Evolutionary conservation across 148 eudicot genomes (phyloP).

Genomic region (Pouteria glomerata): DNA sequence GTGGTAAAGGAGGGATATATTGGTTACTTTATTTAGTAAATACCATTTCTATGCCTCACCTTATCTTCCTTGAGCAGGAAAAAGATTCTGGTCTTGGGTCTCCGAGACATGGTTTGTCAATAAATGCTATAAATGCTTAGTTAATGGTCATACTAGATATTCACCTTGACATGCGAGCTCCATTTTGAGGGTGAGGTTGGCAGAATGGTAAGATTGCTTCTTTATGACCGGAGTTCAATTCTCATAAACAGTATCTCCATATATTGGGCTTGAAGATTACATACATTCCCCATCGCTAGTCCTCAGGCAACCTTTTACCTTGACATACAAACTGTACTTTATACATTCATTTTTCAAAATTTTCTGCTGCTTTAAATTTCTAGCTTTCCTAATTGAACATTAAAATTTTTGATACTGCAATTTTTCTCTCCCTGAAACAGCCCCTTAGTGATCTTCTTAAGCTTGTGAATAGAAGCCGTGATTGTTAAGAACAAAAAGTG

Average conservation of each 20-base stretch:
- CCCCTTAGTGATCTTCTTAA: not conserved
- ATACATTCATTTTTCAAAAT: not conserved
- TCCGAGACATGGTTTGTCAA: not conserved
- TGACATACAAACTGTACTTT: not conserved
- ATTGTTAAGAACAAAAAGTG: not conserved
- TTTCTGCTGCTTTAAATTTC: no score
- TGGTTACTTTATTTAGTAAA: not conserved
- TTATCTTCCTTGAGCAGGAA: not conserved
- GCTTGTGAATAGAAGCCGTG: not conserved
- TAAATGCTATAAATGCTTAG: not conserved
- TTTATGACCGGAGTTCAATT: no score
- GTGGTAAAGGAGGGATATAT: not conserved
- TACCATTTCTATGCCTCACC: not conserved
- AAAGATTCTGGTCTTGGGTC: not conserved
- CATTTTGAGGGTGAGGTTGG: no score
- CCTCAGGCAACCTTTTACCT: no score
- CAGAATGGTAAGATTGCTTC: no score
- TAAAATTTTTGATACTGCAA: not conserved
- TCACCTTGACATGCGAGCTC: no score
- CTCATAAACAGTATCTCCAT: no score
- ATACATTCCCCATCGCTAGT: no score
- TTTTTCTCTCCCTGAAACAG: not conserved
- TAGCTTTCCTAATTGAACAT: not conserved
- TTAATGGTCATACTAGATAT: not conserved
- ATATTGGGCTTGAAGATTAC: no score